A percentile compares a stretch with the other conserved stretches of the same genome.
These are phyloP conservation scores for Botrytis squamosa DNA, from an alignment of 2,329 filamentous ascomycete species.

Conservation along the genomic window DNA sequence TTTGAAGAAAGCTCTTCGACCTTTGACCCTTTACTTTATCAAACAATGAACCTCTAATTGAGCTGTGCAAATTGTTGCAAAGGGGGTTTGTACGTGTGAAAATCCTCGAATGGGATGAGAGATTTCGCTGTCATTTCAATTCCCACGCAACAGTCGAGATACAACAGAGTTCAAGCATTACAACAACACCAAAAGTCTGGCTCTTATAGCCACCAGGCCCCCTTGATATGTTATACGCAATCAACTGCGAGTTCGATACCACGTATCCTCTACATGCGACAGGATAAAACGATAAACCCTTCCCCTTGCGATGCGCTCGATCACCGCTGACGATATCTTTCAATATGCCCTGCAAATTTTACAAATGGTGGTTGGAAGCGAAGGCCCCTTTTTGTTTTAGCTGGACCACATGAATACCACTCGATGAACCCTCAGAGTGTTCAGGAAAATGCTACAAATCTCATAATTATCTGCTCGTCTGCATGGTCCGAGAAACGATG, in stretches of 20 bases:
- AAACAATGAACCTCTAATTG: too few species aligned
- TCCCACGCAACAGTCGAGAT: neutral
- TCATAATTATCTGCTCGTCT: neutral
- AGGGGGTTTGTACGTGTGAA: too few species aligned
- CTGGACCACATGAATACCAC: neutral
- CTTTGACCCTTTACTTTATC: neutral
- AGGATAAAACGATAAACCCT: neutral
- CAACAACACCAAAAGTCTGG: neutral
- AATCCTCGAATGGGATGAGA: neutral
- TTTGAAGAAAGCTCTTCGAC: neutral
- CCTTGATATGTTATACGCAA: neutral
- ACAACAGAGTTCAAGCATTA: neutral
- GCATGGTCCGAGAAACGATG: neutral
- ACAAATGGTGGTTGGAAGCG: neutral
- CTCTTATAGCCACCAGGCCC: neutral
- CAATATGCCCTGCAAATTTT: neutral
- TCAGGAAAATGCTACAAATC: neutral
- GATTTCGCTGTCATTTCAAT: neutral
- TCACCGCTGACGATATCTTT: neutral
- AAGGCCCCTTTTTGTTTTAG: neutral
- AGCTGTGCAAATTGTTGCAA: neutral
- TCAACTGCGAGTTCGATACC: neutral
- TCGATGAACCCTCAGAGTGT: neutral
- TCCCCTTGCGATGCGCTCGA: neutral
- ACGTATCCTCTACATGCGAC: neutral